Evolutionary conservation across 176 grass and related monocot genomes (phyloP).

Genomic region (Ampelocalamus luodianensis): DNA sequence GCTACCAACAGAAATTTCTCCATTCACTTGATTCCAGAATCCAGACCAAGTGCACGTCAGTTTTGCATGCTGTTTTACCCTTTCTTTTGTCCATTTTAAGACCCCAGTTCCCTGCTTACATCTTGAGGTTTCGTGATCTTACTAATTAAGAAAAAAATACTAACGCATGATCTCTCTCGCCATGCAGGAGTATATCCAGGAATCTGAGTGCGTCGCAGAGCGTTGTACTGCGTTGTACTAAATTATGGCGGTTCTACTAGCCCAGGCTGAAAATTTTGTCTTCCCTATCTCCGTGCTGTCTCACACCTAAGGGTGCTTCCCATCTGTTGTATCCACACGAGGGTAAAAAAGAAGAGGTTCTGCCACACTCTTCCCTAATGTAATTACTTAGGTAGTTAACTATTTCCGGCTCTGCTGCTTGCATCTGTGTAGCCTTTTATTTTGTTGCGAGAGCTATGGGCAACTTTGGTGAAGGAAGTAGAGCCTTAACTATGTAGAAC

Average conservation of each 20-base stretch:
- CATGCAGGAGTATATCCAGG: conserved; percentile 12
- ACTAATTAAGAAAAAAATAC: not conserved
- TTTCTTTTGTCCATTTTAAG: conserved; percentile 2
- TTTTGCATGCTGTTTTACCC: not conserved
- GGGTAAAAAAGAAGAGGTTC: not conserved
- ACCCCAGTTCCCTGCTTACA: not conserved
- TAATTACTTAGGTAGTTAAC: conserved; percentile 44
- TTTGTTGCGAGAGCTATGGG: not conserved
- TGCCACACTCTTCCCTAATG: not conserved
- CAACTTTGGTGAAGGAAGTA: conserved; percentile 9
- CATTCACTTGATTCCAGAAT: conserved; percentile 19
- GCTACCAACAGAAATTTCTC: not conserved
- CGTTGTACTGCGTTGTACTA: no score
- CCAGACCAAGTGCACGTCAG: not conserved
- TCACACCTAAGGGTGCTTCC: not conserved
- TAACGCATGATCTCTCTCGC: not conserved
- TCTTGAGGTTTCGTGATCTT: not conserved
- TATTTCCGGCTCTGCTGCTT: not conserved
- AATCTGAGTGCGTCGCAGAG: not conserved
- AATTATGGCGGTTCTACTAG: conserved; percentile 38
- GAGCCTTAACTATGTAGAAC: not conserved
- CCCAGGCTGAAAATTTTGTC: conserved; percentile 17
- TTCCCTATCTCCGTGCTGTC: not conserved
- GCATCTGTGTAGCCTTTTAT: conserved; percentile 1
- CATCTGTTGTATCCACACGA: conserved; percentile 15